phyloP scores from a whole-genome alignment of 23 red algal genomes.

The Gracilaria gracilis region DNA sequence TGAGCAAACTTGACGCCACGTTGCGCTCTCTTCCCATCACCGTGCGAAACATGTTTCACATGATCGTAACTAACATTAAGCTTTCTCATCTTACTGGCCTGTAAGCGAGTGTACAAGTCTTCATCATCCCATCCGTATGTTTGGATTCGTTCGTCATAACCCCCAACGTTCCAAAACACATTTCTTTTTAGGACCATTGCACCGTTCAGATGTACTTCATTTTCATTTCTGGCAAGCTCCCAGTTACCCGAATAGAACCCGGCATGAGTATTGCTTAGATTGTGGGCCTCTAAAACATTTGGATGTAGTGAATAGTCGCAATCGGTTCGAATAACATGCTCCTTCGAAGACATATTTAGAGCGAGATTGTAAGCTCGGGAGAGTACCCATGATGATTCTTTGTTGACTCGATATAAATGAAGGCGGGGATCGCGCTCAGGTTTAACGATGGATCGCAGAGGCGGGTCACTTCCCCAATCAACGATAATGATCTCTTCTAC shows the following conservation, averaged over 20 bases:
- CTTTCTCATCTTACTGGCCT: slow-evolving; percentile 35
- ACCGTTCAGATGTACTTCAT: slow-evolving; percentile 88
- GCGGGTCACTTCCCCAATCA: slow-evolving; percentile 81
- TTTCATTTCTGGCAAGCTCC: slow-evolving; percentile 76
- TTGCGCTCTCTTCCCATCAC: slow-evolving; percentile 67
- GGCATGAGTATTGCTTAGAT: slow-evolving; percentile 29
- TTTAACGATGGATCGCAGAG: slow-evolving; percentile 38
- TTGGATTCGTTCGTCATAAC: slow-evolving; percentile 92
- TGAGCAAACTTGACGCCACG: slow-evolving; percentile 76
- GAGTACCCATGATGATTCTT: slow-evolving; percentile 68
- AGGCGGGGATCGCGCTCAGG: slow-evolving; percentile 57
- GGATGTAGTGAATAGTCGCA: slow-evolving; percentile 78
- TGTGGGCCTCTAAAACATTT: slow-evolving; percentile 62
- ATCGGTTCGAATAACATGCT: slow-evolving; percentile 77
- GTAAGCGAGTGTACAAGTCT: slow-evolving; percentile 80
- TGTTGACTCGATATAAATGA: slow-evolving; percentile 68
- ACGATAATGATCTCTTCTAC: slow-evolving; percentile 86
- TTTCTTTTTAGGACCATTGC: slow-evolving; percentile 64
- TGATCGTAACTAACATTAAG: slow-evolving; percentile 77
- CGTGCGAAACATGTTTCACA: slow-evolving; percentile 74
- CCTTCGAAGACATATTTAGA: slow-evolving; percentile 24
- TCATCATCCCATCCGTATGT: slow-evolving; percentile 89
- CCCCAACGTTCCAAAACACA: slow-evolving; percentile 75
- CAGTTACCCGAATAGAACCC: slow-evolving; percentile 83
- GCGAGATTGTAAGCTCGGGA: slow-evolving; percentile 86